phyloP scores from a whole-genome alignment of 2,329 filamentous ascomycete genomes.

The Hansfordia pulvinata region DNA sequence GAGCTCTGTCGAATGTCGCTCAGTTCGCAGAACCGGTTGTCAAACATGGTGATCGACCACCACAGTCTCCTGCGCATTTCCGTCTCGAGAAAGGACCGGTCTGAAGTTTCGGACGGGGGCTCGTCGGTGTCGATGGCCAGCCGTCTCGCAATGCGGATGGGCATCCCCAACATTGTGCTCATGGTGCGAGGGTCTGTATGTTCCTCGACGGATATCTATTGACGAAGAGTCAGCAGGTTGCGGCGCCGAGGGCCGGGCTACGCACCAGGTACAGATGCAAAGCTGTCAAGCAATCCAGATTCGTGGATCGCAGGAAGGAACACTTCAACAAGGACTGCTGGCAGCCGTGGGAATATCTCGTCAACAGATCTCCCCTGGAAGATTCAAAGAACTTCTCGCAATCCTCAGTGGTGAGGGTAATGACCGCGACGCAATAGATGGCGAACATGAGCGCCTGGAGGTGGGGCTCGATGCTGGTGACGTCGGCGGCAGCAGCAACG shows the following conservation, averaged over 20 bases:
- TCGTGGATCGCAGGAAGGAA: constrained; percentile 31
- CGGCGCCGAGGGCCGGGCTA: too few species aligned
- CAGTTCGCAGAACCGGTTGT: constrained; percentile 40
- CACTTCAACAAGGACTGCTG: constrained; percentile 39
- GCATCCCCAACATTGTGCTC: constrained; percentile 36
- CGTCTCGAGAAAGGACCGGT: constrained; percentile 28
- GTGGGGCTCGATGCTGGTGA: constrained; percentile 20
- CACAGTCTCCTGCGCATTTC: constrained; percentile 48
- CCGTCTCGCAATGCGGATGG: constrained; percentile 41
- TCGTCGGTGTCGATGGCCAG: constrained; percentile 41
- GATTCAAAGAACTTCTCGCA: constrained; percentile 26
- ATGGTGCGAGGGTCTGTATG: constrained; percentile 33
- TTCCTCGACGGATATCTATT: constrained; percentile 30
- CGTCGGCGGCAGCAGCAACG: constrained; percentile 30
- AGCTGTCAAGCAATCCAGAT: constrained; percentile 40
- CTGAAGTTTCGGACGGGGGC: constrained; percentile 7
- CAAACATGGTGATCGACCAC: constrained; percentile 46
- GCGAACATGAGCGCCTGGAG: constrained; percentile 44
- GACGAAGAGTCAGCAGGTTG: background rate
- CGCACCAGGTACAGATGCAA: constrained; percentile 42
- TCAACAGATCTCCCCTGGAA: constrained; percentile 24
- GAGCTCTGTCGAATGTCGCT: constrained; percentile 18
- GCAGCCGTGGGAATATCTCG: constrained; percentile 30
- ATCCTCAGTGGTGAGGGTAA: constrained; percentile 26
- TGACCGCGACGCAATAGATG: constrained; percentile 29